Conservation (phyloP, 345 rosid species). For the Hypericum androsaemum region DNA sequence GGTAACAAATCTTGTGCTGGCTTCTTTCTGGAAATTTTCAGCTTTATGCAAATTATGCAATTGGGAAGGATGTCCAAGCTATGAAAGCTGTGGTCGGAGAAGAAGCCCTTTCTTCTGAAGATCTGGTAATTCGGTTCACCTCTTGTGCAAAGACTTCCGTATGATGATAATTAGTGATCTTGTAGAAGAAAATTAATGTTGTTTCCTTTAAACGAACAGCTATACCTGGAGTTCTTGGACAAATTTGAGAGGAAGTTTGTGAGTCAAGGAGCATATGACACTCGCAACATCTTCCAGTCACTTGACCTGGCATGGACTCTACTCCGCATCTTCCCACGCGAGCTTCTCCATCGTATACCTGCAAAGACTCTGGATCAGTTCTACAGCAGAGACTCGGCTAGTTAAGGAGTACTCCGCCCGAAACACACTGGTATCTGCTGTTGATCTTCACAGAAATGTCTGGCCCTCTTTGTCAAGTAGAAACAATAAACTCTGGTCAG, state of each 20-base stretch:
- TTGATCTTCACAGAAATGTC: conserved; percentile 1
- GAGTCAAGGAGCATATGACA: conserved; percentile 88
- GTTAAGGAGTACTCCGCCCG: conserved; percentile 28
- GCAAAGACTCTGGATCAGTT: conserved; percentile 82
- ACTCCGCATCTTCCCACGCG: conserved; percentile 97
- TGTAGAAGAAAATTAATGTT: conserved; percentile 9
- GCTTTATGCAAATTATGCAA: conserved; percentile 94
- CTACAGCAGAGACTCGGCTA: conserved; percentile 69
- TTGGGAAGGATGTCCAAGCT: conserved; percentile 96
- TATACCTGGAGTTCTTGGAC: conserved; percentile 84
- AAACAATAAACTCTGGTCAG: conserved; percentile 13
- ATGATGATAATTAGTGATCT: not conserved
- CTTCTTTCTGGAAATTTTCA: conserved; percentile 15
- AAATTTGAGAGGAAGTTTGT: conserved; percentile 95
- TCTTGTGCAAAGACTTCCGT: conserved; percentile 4
- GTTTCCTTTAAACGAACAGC: conserved; percentile 37
- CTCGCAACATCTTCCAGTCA: conserved; percentile 85
- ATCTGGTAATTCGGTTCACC: conserved; percentile 47
- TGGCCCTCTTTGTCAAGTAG: not conserved
- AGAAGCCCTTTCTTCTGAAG: conserved; percentile 97
- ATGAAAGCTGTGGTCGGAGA: conserved; percentile 99
- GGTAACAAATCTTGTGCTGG: too few species aligned
- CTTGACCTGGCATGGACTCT: conserved; percentile 94
- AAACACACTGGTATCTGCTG: conserved; percentile 8
- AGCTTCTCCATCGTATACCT: conserved; percentile 95